phyloP scores from a whole-genome alignment of 805 yeast species.

The Priceomyces medius region DNA sequence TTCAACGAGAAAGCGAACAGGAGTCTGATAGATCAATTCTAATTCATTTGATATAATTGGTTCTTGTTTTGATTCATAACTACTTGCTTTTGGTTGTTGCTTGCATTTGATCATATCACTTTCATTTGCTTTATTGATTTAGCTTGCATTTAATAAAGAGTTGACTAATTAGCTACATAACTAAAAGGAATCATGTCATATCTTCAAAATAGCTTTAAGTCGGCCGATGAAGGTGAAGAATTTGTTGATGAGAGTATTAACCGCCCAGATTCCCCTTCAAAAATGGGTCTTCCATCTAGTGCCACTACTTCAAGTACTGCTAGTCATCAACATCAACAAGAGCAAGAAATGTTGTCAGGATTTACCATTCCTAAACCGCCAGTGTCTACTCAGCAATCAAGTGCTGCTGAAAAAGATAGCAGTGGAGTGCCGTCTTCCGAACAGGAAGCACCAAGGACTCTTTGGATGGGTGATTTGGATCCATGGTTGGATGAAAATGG shows the following conservation, averaged over 20 bases:
- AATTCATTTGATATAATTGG: not conserved
- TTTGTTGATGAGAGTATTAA: not conserved
- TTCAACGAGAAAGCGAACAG: not conserved
- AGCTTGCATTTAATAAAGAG: not conserved
- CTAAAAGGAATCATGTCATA: not conserved
- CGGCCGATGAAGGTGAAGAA: not conserved
- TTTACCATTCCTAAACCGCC: constrained; percentile 45
- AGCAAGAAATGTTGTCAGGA: constrained; percentile 39
- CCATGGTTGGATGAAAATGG: constrained; percentile 73
- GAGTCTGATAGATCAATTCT: not conserved
- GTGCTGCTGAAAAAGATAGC: constrained; percentile 22
- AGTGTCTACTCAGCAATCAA: constrained; percentile 36
- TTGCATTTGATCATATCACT: constrained; percentile 1
- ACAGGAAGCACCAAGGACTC: constrained; percentile 58
- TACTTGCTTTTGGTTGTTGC: not conserved
- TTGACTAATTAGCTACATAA: not conserved
- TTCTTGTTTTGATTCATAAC: not conserved
- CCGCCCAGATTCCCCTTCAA: not conserved
- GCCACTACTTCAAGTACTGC: constrained; percentile 30
- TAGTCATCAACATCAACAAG: constrained; percentile 43
- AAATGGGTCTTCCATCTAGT: not conserved
- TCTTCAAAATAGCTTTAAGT: not conserved
- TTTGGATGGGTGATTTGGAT: constrained; percentile 89
- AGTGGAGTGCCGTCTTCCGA: constrained; percentile 11
- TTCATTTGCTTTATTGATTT: not conserved